These are phyloP conservation scores for Xylaria cubensis DNA, from an alignment of 495 filamentous ascomycete genomes.

Conservation along the genomic window DNA sequence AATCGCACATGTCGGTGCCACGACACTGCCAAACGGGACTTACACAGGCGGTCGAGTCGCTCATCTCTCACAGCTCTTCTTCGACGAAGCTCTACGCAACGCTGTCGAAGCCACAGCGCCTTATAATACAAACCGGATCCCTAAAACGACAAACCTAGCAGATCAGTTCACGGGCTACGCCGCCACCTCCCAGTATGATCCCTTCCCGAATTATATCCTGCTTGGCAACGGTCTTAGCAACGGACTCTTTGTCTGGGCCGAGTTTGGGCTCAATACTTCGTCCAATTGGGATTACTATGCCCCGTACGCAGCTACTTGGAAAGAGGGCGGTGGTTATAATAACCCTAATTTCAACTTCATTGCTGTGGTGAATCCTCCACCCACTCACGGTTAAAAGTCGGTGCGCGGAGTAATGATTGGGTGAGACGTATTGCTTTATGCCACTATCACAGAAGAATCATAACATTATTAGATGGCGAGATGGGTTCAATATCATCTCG, in stretches of 20 bases:
- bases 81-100: slow-evolving; percentile 57
- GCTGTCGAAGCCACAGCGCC: slow-evolving; percentile 60
- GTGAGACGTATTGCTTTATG: background rate
- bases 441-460: background rate
- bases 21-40: slow-evolving; percentile 51
- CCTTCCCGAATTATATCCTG: slow-evolving; percentile 50
- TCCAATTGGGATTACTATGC: slow-evolving; percentile 45
- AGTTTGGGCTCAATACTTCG: slow-evolving; percentile 63
- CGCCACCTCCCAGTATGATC: slow-evolving; percentile 47
- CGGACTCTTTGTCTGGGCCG: slow-evolving; percentile 63
- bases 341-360: slow-evolving; percentile 39
- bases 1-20: slow-evolving; percentile 54
- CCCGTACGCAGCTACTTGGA: slow-evolving; percentile 42
- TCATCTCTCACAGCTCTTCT: slow-evolving; percentile 66
- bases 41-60: slow-evolving; percentile 54
- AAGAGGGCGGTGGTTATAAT: slow-evolving; percentile 41
- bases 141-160: slow-evolving; percentile 51
- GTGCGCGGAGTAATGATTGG: background rate
- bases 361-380: slow-evolving; percentile 32
- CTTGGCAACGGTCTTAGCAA: slow-evolving; percentile 56
- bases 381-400: slow-evolving; percentile 32
- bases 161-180: slow-evolving; percentile 48
- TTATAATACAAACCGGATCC: slow-evolving; percentile 59
- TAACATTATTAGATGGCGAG: background rate
- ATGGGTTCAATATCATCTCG: background rate